Evolutionary conservation across 163 green algal species (phyloP), one percentile per base, ranked within the genome.

Genomic region (Scenedesmus sp.): DNA sequence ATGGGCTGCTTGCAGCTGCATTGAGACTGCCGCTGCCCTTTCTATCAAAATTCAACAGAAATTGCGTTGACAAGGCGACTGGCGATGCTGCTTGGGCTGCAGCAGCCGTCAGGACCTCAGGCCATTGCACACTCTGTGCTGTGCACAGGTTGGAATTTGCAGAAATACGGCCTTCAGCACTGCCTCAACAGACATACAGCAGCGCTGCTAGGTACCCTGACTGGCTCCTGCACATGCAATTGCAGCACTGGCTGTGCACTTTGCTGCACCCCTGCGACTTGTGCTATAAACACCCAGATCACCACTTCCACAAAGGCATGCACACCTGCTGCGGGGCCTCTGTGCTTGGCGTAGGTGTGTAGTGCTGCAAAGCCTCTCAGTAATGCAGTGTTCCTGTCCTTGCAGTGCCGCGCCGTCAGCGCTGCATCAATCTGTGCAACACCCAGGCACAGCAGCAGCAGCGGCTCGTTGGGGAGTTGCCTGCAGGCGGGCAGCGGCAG

Each of bases 391-490:
- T 91, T 93, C 59, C 90, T 84, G 84, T 88, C 84, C 16, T 64
- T 87, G 84, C 67, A 67, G 90, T 60, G 18, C 55, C 87, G 90
- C 7, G 90, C 92, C 8, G 66, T 76, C 91, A 95, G 93, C 4
- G 95, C 94, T 57, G 94, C 90, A 86, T 95, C 94, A n/a, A 96
- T 52, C 52, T 96, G 94, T 5, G 93, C 90, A 20, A 94, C 84
- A 12, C 91, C 94, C 52, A 98, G 94, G 93, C 96, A 97, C 87
- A 98, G 92, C 91, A 97, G 92, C n/a, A 97, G 91, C 26, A 98
- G 93, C 54, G 96, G 96, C 92, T 99, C 95, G 3, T 92, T 15
- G 0, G 93, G 94, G 60, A 90, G 77, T 82, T 95, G 90, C 82
- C 90, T 92, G 90, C 67, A 54, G 3, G 15, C 67, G 10, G 2